Evolutionary conservation across 2,329 filamentous ascomycete species (phyloP), one percentile per base, ranked within the genome.

Genomic region (Calonectria montana): DNA sequence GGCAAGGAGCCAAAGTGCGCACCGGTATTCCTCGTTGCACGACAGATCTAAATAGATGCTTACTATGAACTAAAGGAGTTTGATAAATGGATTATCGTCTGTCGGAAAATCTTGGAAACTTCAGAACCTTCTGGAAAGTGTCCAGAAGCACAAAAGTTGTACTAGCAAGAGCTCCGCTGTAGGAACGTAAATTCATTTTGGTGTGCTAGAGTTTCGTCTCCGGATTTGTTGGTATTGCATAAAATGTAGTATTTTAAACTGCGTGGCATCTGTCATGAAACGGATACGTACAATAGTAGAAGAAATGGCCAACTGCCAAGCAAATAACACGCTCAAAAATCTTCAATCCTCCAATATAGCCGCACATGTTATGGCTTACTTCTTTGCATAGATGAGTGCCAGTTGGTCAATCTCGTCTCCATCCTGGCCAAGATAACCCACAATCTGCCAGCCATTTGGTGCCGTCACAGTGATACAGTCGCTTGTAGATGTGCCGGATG

Each of bases 371-470:
- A 12, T 31, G 3, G n/a, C 31, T 39, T 62, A 70, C 21, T 67
- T 27, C 21, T 64, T 64, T 16, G 63, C 45, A 63, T 37, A 70
- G 8, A 70, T 21, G 12, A 70, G 61, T 5, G 53, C 63, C 9
- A 70, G 13, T 45, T 66, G 68, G 21, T 70, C 68, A 23, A 70
- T 55, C 37, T 66, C 68, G 7, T 70, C 63, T 2, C 63, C 63
- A 13, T n/a, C 55, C 45, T 66, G 63, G 4, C 68, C 68, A 3
- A 70, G 43, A 47, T 62, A 70, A 4, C 68, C 68, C 10, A 65
- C 68, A 48, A 70, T 70, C 35, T 70, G 68, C 68, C 68, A 70
- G 2, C 63, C 63, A n/a, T 7, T 41, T 16, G 62, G 63, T 15
- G 68, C 68, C 3, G 55, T 41, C 10, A 66, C 35, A 4, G 43